Percentiles rank a stretch among this genome's conserved stretches.
These are phyloP conservation scores for Blepharisma japonicum DNA, from an alignment of 73 alveolate genomes.

Conservation along the genomic window DNA sequence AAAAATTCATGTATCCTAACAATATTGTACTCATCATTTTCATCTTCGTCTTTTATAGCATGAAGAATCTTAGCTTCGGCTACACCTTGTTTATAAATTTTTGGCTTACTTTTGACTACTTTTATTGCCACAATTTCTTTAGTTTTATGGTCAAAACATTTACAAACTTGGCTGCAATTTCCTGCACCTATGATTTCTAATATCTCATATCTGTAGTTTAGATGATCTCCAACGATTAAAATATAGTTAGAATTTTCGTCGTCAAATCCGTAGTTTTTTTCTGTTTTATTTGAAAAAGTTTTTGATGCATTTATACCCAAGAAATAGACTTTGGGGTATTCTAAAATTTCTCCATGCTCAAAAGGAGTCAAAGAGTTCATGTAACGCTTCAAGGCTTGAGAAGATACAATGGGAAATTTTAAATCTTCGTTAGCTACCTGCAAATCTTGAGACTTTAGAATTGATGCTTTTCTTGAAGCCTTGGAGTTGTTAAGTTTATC, in stretches of 20 bases:
- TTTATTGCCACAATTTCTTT: constrained; percentile 85
- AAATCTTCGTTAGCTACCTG: background rate
- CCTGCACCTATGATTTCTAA: constrained; percentile 86
- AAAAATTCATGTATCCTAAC: constrained; percentile 52
- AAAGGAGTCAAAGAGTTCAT: background rate
- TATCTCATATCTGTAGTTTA: constrained; percentile 90
- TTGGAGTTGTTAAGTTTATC: too few species aligned
- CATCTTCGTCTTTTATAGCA: constrained; percentile 50
- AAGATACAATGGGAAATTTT: background rate
- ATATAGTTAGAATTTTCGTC: constrained; percentile 88
- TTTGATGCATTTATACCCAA: constrained; percentile 32
- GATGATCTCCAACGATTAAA: constrained; percentile 78
- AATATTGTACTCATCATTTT: constrained; percentile 40
- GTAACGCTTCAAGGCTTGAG: background rate
- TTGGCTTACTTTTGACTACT: constrained; percentile 83
- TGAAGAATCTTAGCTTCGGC: constrained; percentile 82
- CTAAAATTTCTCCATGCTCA: background rate
- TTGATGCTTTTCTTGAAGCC: too few species aligned
- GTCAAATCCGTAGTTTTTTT: constrained; percentile 35
- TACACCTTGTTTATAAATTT: constrained; percentile 86
- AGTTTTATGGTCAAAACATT: constrained; percentile 89
- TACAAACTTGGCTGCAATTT: constrained; percentile 87
- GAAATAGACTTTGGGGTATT: constrained; percentile 22
- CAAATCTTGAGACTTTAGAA: too few species aligned
- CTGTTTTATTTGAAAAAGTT: background rate